Base-by-base conservation (phyloP, 257 asterid genomes). In the Avicennia marina region DNA sequence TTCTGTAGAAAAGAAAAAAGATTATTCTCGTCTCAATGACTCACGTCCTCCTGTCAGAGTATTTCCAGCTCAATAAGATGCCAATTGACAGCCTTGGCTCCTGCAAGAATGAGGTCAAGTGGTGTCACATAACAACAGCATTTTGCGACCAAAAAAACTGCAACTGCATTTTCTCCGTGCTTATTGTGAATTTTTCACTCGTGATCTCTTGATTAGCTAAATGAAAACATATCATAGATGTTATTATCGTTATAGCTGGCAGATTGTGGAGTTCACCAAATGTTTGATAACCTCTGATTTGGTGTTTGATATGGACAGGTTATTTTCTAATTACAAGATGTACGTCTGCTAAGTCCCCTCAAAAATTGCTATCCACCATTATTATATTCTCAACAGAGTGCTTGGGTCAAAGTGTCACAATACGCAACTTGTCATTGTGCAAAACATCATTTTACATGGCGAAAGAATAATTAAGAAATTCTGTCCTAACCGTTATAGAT, bases 31-130 rank as follows among this genome's bases (percentile, higher is more conserved):
- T 68, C 68, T 49, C 63, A 51, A 60, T 51, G 54, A 43, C 27
- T 59, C 58, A 42, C 41, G 17, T 47, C 67, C 19, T 55, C 27
- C 4, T 70, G 78, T 65, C 83, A 73, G 81, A 51, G 56, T 66
- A 75, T 67, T 58, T 74, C 72, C 78, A 78, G 74, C 69, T 47
- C 72, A 62, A 64, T 65, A 58, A 60, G 34, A 38, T 64, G 64
- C 62, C 75, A 72, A 60, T 57, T 38, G 34, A 62, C 68, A 48
- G 53, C 58, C 53, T 44, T 46, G 12, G n/a, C n/a, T 45, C 53
- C 76, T 54, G 70, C 80, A 58, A 50, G 34, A 55, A 46, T 55
- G 51, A 67, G 52, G 67, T 45, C 42, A 43, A 43, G 26, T n/a
- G 41, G 24, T 58, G 60, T 47, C 53, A 50, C 20, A 56, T 48